Base-by-base conservation (phyloP, 768 basidiomycete genomes). In the Gautieria morchelliformis region DNA sequence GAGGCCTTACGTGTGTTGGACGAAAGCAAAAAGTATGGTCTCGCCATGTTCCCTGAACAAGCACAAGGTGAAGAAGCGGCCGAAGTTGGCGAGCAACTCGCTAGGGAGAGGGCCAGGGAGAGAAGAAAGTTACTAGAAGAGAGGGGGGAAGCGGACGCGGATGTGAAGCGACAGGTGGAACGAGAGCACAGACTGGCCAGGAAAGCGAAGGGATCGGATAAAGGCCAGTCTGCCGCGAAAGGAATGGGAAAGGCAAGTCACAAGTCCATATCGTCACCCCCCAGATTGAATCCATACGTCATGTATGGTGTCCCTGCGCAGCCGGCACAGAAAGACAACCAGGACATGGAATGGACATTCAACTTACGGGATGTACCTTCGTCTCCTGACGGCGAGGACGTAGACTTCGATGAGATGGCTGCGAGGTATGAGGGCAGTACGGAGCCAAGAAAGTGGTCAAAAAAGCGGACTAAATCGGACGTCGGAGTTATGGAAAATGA, bases 11-110 rank as follows among this genome's bases (percentile, higher is more conserved):
- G 69, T 20, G 80, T 89, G 5, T 68, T 93, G 50, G 77, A 82
- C 30, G 84, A 89, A 47, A 94, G 92, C 59, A 78, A 85, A 0
- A 79, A 80, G 37, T 96, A 92, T 65, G 93, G 93, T 0, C 84
- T 85, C 8, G 83, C 85, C 6, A 87, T 89, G 83, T 94, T 92
- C 67, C 88, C 89, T 0, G 85, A 82, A 42, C 79, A 78, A 44
- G 76, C 73, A 32, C 71, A 75, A 10, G 61, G 67, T n/a, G 67
- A 66, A 19, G 65, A 61, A 45, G 65, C 64, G 24, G 60, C 56
- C 47, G 64, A 63, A 42, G 63, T 57, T 17, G 72, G 71, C 3
- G 76, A 79, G 57, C 67, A 63, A 32, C 75, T 77, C 19, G 71
- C 78, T 45, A 71, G 70, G 67, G 72, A 76, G 58, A 72, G 78